phyloP scores from a whole-genome alignment of 371 early-diverging fungal genomes.

The Rhizomucor pusillus region DNA sequence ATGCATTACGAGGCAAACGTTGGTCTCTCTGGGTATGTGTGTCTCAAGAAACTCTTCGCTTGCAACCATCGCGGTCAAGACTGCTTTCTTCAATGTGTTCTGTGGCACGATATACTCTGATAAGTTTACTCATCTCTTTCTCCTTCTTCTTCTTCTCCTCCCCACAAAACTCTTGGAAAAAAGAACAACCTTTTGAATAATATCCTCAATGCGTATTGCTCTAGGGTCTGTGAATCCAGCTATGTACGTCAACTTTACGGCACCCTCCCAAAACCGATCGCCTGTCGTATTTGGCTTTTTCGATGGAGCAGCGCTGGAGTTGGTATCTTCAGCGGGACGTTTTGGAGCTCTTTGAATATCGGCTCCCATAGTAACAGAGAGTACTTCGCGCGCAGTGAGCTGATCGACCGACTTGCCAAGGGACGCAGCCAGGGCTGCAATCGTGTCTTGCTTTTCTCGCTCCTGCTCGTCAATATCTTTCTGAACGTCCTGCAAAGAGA shows the following conservation, averaged over 20 bases:
- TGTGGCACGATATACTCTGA: neutral
- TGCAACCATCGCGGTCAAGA: constrained; percentile 39
- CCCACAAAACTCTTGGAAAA: neutral
- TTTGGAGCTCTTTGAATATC: neutral
- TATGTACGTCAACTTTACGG: constrained; percentile 39
- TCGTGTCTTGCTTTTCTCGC: constrained; percentile 27
- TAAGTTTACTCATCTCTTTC: neutral
- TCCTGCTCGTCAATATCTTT: constrained; percentile 9
- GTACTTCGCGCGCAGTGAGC: constrained; percentile 40
- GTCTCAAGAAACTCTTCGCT: constrained; percentile 43
- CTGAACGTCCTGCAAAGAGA: neutral
- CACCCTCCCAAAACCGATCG: constrained; percentile 31
- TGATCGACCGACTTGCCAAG: constrained; percentile 37
- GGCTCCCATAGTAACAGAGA: constrained; percentile 1
- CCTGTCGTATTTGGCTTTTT: neutral
- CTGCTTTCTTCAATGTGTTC: constrained; percentile 28
- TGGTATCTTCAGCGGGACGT: constrained; percentile 10
- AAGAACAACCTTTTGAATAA: constrained; percentile 29
- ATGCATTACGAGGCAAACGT: constrained; percentile 39
- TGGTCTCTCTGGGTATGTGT: constrained; percentile 31
- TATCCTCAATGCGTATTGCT: constrained; percentile 33
- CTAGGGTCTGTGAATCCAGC: constrained; percentile 30
- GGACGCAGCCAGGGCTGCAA: constrained; percentile 35
- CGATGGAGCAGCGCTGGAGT: constrained; percentile 20
- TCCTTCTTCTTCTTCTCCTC: neutral